Base-by-base conservation (phyloP, 2,329 filamentous ascomycete genomes). In the Diaporthe helianthi region DNA sequence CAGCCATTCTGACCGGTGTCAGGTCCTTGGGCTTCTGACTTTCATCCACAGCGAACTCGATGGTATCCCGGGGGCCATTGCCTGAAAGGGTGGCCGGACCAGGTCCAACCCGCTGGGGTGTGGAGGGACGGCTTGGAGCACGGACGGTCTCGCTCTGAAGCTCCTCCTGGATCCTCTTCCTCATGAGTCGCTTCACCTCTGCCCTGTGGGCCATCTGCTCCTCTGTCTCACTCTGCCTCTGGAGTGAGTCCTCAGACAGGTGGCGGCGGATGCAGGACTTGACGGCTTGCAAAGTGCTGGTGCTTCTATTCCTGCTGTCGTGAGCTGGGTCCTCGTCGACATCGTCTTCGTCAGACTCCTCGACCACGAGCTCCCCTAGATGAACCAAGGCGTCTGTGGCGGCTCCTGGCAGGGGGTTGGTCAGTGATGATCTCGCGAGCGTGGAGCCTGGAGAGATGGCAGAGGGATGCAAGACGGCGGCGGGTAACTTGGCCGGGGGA, bases 91-190 rank as follows among this genome's bases (percentile, higher is more conserved):
- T 68, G 24, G 80, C 77, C 38, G 76, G 73, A 7, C 76, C 74
- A 15, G 76, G 72, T 22, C 74, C 76, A 26, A 73, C 68, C 31
- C 73, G 74, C n/a, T 73, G 76, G 24, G 73, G 72, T 17, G 71
- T 73, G 13, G 78, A 77, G 15, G 70, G 73, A 6, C 75, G 74
- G 49, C 75, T 79, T 1, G 72, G 69, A 22, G 79, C 76, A 22
- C 81, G 79, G 12, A 76, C 74, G 44, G 80, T 77, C 46, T 87
- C 85, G 47, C 77, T 83, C 54, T 84, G 81, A 4, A 89, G 79
- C 73, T 89, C 87, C 52, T 87, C 83, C 71, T 85, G 85, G n/a
- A 89, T 89, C 71, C 86, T 82, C 72, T 83, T 84, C 60, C 85
- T 83, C 76, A 86, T 84, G 10, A 89, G 78, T 24, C 86, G 82